These are phyloP conservation scores for Cyberlindnera misumaiensis DNA, from an alignment of 805 yeast genomes.

Conservation along the genomic window DNA sequence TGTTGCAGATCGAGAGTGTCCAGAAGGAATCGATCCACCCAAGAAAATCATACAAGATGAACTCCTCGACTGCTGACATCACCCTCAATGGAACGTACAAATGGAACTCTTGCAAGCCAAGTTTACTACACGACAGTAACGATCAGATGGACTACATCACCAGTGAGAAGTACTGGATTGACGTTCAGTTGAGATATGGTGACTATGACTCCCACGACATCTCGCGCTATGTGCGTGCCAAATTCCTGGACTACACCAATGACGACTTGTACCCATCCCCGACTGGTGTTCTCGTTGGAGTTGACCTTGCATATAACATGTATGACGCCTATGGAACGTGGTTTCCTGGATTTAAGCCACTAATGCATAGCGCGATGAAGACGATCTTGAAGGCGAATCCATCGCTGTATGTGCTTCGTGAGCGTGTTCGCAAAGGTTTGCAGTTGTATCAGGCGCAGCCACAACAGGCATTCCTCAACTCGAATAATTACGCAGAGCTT, in stretches of 20 bases:
- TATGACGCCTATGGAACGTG: constrained; percentile 96
- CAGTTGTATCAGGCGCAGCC: constrained; percentile 93
- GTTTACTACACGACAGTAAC: constrained; percentile 63
- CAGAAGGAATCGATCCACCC: constrained; percentile 94
- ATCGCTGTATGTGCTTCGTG: constrained; percentile 83
- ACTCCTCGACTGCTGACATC: constrained; percentile 90
- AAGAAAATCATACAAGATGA: constrained; percentile 94
- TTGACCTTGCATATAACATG: constrained; percentile 93
- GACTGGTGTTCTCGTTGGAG: constrained; percentile 83
- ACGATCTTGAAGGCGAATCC: constrained; percentile 95
- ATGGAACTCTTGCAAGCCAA: constrained; percentile 83
- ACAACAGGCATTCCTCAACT: constrained; percentile 83
- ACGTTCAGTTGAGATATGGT: constrained; percentile 91
- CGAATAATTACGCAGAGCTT: constrained; percentile 84
- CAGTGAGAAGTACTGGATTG: constrained; percentile 82
- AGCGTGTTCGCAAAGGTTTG: constrained; percentile 87
- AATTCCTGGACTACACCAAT: constrained; percentile 85
- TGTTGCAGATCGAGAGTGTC: constrained; percentile 75
- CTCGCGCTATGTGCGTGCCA: constrained; percentile 87
- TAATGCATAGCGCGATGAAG: constrained; percentile 85
- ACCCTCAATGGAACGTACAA: constrained; percentile 64
- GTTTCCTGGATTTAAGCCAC: constrained; percentile 91
- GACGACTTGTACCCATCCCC: constrained; percentile 90
- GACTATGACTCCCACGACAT: constrained; percentile 98
- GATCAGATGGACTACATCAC: constrained; percentile 54